Evolutionary conservation across 208 protist genomes (phyloP), one percentile per base, ranked within the genome.

Genomic region (Polymyxa betae): DNA sequence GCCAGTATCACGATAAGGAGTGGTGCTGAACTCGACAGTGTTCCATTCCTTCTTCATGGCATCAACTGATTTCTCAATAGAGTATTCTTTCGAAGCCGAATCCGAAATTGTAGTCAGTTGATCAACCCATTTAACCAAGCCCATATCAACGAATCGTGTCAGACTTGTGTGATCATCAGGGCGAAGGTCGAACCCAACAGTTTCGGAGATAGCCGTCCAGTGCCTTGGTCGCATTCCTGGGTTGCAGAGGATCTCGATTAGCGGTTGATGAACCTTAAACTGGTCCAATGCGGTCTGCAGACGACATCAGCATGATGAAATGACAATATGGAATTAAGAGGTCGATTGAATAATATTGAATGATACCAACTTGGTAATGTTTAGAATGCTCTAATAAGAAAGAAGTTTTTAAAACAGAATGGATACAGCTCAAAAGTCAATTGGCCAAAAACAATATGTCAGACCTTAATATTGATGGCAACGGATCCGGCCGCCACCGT

Each of bases 21-120:
- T n/a, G n/a, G 93, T 72, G 0, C 91, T 91, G 35, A 95, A 94
- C 35, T 94, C 32, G 38, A 92, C 38, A n/a, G 60, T 49, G 45
- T 78, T 40, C 95, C 95, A 96, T 5, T 91, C 89, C 0, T 72
- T 68, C 45, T 92, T 78, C 72, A 98, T 97, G 94, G 97, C 98
- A 92, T 98, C 96, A 64, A 98, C 96, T 89, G 97, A 95, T 91
- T 97, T 95, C 94, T 98, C 96, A 93, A 99, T 97, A 64, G 97
- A 96, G 91, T 96, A 97, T 94, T 99, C 98, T 93, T 98, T 97
- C 10, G 95, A 97, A 40, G 98, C 98, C 35, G 95, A 93, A 0
- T 95, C 95, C 88, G 95, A 98, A 60, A 99, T 96, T 88, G 96
- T 96, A 35, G 95, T 77, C 52, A 99, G 96, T 29, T 95, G 94